Conservation (phyloP, 768 basidiomycete species). For the Russula ochroleuca region DNA sequence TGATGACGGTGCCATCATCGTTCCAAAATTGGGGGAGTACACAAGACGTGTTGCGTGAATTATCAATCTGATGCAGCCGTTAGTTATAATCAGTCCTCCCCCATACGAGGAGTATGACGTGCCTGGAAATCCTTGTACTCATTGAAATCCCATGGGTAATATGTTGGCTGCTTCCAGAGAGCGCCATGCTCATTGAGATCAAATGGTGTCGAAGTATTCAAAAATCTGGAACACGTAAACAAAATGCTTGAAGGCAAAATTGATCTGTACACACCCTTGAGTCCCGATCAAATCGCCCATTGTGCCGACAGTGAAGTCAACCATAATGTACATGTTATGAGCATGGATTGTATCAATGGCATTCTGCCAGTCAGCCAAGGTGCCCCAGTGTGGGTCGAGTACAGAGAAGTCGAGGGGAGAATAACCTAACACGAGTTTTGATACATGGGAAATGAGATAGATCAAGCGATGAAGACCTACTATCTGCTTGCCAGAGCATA, state of each 20-base stretch:
- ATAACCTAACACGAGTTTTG: slow-evolving; percentile 54
- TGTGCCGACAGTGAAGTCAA: slow-evolving; percentile 92
- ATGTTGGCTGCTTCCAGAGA: slow-evolving; percentile 69
- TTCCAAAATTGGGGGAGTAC: slow-evolving; percentile 74
- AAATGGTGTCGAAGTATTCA: slow-evolving; percentile 82
- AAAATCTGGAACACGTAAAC: slow-evolving; percentile 44
- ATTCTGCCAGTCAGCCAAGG: slow-evolving; percentile 69
- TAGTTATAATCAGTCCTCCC: slow-evolving; percentile 9
- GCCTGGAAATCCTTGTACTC: slow-evolving; percentile 81
- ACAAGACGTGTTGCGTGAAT: slow-evolving; percentile 71
- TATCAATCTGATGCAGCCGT: slow-evolving; percentile 46
- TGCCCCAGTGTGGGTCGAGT: slow-evolving; percentile 91
- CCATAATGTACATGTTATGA: slow-evolving; percentile 86
- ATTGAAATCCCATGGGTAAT: slow-evolving; percentile 82
- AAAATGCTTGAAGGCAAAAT: slow-evolving; percentile 19
- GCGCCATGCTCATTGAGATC: slow-evolving; percentile 64
- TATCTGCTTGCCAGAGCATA: slow-evolving; percentile 97
- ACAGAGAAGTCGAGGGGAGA: slow-evolving; percentile 90
- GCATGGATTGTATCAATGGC: slow-evolving; percentile 74
- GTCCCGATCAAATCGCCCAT: slow-evolving; percentile 87
- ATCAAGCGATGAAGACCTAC: slow-evolving; percentile 44
- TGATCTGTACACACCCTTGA: slow-evolving; percentile 52
- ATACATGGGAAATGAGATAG: slow-evolving; percentile 9
- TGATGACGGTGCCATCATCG: slow-evolving; percentile 63
- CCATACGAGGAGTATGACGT: slow-evolving; percentile 27